These are phyloP conservation scores for Aspergillus sojae DNA, from an alignment of 2,329 filamentous ascomycete species.

Conservation along the genomic window DNA sequence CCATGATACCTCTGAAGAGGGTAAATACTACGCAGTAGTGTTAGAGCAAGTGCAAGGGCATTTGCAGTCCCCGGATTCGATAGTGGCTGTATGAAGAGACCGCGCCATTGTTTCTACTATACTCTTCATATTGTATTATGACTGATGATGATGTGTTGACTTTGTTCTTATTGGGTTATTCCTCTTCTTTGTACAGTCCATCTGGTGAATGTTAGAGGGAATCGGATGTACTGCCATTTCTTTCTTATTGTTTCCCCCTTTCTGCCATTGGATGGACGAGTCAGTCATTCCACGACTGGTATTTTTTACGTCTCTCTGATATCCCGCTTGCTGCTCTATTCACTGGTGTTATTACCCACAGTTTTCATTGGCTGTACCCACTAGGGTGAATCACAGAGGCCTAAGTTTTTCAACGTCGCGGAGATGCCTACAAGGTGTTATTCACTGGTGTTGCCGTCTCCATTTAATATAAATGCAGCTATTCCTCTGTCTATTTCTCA, in stretches of 20 bases:
- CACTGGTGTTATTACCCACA: background rate
- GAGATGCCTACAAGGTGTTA: background rate
- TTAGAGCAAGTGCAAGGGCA: slow-evolving; percentile 32
- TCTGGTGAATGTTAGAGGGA: background rate
- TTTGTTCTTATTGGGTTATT: slow-evolving; percentile 1
- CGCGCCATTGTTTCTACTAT: background rate
- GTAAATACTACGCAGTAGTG: slow-evolving; percentile 42
- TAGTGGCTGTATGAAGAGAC: background rate
- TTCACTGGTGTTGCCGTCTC: background rate
- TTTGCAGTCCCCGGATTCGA: background rate
- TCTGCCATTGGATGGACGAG: background rate
- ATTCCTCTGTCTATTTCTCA: background rate
- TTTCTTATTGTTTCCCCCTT: background rate
- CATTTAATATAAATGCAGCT: background rate
- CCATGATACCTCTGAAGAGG: slow-evolving; percentile 39
- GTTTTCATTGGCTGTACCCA: background rate
- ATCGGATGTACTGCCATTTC: background rate
- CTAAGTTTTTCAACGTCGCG: background rate
- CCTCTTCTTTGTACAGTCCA: background rate
- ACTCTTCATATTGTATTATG: background rate
- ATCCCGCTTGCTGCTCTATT: background rate
- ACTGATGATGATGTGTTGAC: slow-evolving; percentile 1
- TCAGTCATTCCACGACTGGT: background rate
- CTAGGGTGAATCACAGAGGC: background rate
- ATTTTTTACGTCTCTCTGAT: background rate